A percentile compares a stretch with the other conserved stretches of the same genome.
phyloP scores from a whole-genome alignment of 2,329 filamentous ascomycete species.

The Escovopsis sp. region DNA sequence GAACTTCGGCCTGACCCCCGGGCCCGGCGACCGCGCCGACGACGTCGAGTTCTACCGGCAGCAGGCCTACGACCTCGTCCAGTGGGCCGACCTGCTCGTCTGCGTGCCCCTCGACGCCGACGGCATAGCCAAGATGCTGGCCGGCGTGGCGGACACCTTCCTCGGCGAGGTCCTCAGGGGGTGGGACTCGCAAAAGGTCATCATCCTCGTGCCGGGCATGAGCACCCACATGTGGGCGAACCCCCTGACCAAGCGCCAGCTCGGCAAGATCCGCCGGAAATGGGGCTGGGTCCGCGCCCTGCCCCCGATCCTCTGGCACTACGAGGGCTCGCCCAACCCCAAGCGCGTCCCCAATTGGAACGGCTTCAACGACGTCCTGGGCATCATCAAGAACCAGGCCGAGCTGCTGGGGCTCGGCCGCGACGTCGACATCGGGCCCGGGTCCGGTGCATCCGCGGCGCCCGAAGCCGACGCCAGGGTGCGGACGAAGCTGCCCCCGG shows the following conservation, averaged over 20 bases:
- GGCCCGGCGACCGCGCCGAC: conserved; percentile 22
- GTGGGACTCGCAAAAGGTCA: conserved; percentile 77
- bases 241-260: conserved; percentile 73
- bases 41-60: conserved; percentile 36
- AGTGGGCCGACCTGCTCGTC: conserved; percentile 79
- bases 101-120: conserved; percentile 76
- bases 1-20: conserved; percentile 30
- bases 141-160: conserved; percentile 67
- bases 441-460: conserved; percentile 24
- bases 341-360: conserved; percentile 47
- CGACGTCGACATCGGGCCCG: conserved; percentile 40
- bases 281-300: conserved; percentile 81
- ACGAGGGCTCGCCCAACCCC: conserved; percentile 36
- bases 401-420: conserved; percentile 60
- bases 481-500: conserved; percentile 51
- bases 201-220: conserved; percentile 79
- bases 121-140: conserved; percentile 74
- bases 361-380: conserved; percentile 55
- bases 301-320: conserved; percentile 70
- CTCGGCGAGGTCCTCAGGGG: conserved; percentile 68
- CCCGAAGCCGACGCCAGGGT: conserved; percentile 18
- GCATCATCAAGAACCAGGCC: conserved; percentile 62
- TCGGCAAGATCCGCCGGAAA: conserved; percentile 67
- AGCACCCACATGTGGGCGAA: conserved; percentile 81
- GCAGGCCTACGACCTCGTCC: conserved; percentile 52